Conservation (phyloP, 2,329 filamentous ascomycete genomes). For the Diaporthe citriasiana region DNA sequence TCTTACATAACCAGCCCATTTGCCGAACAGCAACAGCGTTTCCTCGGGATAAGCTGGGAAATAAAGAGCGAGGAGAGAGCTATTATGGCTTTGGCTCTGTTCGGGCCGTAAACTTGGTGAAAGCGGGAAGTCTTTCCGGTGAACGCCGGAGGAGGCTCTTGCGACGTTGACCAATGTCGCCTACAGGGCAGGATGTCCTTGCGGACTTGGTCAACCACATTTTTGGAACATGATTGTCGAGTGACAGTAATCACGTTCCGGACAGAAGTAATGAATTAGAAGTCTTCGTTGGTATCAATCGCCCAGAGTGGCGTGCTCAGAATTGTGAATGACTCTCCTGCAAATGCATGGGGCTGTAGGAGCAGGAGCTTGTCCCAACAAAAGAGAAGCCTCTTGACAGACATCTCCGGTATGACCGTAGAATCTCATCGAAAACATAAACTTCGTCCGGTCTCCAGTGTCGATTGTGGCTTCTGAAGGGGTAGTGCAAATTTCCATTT, state of each 20-base stretch:
- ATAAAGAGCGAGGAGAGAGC: not conserved
- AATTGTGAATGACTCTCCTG: too few species aligned
- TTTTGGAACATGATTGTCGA: too few species aligned
- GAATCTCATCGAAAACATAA: fast-evolving
- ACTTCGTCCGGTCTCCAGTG: not conserved
- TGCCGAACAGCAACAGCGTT: not conserved
- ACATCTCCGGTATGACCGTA: too few species aligned
- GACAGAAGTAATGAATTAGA: not conserved
- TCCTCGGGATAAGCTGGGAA: too few species aligned
- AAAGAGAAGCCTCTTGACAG: too few species aligned
- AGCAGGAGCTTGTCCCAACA: not conserved
- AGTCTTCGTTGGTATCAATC: not conserved
- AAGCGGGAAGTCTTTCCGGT: not conserved
- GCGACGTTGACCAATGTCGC: not conserved
- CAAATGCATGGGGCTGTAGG: not conserved
- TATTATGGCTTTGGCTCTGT: too few species aligned
- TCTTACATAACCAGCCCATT: slow-evolving; percentile 3
- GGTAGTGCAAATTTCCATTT: not conserved
- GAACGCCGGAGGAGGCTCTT: not conserved
- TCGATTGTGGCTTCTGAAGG: not conserved
- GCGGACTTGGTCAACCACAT: not conserved
- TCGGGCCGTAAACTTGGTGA: not conserved
- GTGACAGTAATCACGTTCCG: not conserved
- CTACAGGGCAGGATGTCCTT: not conserved
- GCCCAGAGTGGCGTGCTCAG: too few species aligned